Evolutionary conservation across 805 yeast species (phyloP), one percentile per base, ranked within the genome.

Genomic region (Zygoascus biomembranicola): DNA sequence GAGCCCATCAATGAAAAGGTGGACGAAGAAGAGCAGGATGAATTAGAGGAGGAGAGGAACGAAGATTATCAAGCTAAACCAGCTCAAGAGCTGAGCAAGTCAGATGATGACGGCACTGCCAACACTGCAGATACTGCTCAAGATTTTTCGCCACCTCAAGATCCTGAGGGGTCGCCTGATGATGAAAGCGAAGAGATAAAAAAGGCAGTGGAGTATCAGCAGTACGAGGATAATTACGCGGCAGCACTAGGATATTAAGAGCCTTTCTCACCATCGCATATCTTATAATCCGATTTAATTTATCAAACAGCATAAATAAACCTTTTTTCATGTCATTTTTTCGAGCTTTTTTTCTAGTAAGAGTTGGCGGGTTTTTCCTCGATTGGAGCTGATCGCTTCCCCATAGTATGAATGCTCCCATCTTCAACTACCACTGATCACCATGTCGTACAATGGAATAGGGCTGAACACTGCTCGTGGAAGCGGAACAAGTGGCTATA

Each of bases 381-480:
- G 6, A 23, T 23, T 23, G 6, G 28, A 6, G 6, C 6, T 23
- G 28, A 4, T 23, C 28, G 28, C 28, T 23, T 23, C 28, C 6
- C 3, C 28, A 23, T 6, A 4, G 28, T 23, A 23, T 6, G 28
- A 23, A 23, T 23, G 28, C 28, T 23, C 28, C 28, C 28, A 23
- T 6, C 28, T 23, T 23, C 28, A 4, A 23, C 28, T 6, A 23
- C 28, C 28, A 23, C 28, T 23, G 28, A 23, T 23, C 16, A 11
- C 8, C 39, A 65, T 65, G 68, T 64, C 67, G 32, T 68, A 68
- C 54, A 68, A 68, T 58, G 70, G 70, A 14, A 65, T 68, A n/a
- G 72, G 72, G 1, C 61, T 68, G 8, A 39, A 60, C 32, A 64
- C 70, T 6, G 63, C 66, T 2, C 51, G 68, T 10, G 73, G 72